A percentile compares a stretch with the other conserved stretches of the same genome.
phyloP scores from a whole-genome alignment of 2,329 filamentous ascomycete species.

The Cordyceps cicadae region DNA sequence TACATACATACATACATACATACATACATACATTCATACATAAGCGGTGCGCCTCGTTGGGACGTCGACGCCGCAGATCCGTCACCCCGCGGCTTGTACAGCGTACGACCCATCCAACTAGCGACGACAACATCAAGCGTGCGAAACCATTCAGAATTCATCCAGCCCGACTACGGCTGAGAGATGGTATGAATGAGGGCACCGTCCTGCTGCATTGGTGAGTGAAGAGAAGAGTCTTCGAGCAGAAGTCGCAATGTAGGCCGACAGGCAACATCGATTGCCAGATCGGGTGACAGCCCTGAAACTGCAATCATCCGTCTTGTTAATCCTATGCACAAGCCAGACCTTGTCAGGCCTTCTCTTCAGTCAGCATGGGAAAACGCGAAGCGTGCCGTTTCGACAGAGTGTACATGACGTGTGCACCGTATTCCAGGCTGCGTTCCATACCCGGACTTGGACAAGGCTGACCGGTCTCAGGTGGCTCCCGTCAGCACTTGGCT shows the following conservation, averaged over 20 bases:
- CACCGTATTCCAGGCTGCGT: neutral
- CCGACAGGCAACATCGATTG: too few relatives aligned
- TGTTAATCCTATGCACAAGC: too few relatives aligned
- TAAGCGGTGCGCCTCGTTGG: conserved; percentile 2
- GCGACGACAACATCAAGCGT: neutral
- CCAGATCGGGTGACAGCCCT: too few relatives aligned
- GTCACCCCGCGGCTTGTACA: neutral
- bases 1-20: neutral
- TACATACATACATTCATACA: neutral
- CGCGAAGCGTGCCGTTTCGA: neutral
- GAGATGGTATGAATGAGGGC: neutral
- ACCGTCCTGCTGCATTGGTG: too few relatives aligned
- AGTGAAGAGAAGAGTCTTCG: too few relatives aligned
- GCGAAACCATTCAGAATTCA: neutral
- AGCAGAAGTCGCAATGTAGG: too few relatives aligned
- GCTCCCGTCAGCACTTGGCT: neutral
- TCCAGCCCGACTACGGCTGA: neutral
- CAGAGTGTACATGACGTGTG: neutral
- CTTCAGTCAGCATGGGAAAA: neutral
- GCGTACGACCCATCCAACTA: neutral
- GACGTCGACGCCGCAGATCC: neutral
- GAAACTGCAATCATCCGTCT: too few relatives aligned
- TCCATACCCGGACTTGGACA: neutral
- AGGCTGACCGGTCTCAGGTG: neutral
- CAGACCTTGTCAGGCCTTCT: too few relatives aligned